Evolutionary conservation across 345 rosid species (phyloP).

Genomic region (Populus nigra): DNA sequence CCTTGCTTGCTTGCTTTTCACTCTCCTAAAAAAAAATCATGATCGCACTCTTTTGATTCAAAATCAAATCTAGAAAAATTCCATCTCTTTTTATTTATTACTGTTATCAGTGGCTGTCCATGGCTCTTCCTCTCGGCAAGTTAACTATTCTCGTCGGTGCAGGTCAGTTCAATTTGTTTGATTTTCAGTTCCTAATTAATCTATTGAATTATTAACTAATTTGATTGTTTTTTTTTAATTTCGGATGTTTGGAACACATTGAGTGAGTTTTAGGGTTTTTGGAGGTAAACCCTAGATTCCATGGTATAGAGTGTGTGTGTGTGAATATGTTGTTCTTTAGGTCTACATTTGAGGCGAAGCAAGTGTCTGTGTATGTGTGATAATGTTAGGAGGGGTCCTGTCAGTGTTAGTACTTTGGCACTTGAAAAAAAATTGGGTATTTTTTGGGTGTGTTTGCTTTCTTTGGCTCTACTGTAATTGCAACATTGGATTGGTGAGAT

Average conservation of each 20-base stretch:
- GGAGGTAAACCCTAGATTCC: not conserved
- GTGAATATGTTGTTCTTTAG: not conserved
- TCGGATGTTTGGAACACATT: not conserved
- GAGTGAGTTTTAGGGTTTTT: not conserved
- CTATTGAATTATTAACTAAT: not conserved
- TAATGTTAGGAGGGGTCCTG: not conserved
- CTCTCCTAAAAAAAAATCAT: too few species aligned
- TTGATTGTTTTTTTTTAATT: not conserved
- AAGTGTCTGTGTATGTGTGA: not conserved
- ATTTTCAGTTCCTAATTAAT: not conserved
- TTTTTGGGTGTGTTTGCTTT: not conserved
- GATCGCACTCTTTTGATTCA: not conserved
- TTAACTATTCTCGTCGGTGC: conserved; percentile 56
- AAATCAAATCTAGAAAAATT: not conserved
- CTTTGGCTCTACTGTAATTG: not conserved
- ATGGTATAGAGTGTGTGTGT: too few species aligned
- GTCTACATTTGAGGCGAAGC: not conserved
- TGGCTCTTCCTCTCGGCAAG: conserved; percentile 66
- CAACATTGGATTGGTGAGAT: not conserved
- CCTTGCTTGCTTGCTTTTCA: too few species aligned
- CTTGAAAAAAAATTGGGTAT: not conserved
- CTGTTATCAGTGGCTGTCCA: conserved; percentile 2
- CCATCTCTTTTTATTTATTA: not conserved
- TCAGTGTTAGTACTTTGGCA: not conserved
- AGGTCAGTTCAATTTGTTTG: conserved; percentile 30